Evolutionary conservation across 169 alveolate species (phyloP).

Genomic region (Plasmodium blacklocki): DNA sequence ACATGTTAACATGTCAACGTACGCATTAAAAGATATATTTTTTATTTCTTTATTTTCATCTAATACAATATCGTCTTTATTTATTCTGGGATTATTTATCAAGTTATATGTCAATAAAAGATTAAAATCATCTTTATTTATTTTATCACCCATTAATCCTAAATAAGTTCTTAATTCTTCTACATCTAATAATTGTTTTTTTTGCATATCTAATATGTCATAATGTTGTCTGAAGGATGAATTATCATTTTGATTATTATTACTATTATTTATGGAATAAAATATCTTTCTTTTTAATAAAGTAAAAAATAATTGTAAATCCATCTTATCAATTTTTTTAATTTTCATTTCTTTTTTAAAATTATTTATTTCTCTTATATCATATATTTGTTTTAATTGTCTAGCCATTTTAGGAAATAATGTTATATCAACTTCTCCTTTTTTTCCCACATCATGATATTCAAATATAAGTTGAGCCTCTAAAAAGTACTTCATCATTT

Average conservation of each 20-base stretch:
- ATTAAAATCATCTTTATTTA: slow-evolving; percentile 44
- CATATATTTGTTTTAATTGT: slow-evolving; percentile 56
- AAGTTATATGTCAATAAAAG: slow-evolving; percentile 12
- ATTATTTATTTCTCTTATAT: slow-evolving; percentile 11
- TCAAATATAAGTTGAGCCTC: slow-evolving; percentile 46
- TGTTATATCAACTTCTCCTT: slow-evolving; percentile 33
- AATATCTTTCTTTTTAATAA: slow-evolving; percentile 46
- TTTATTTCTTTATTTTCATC: slow-evolving; percentile 7
- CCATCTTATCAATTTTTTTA: slow-evolving; percentile 42
- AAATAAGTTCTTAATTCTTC: slow-evolving; percentile 19
- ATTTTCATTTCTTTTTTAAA: slow-evolving; percentile 60
- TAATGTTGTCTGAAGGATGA: slow-evolving; percentile 24
- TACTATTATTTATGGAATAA: not conserved
- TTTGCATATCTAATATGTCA: slow-evolving; percentile 43
- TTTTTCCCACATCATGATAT: slow-evolving; percentile 20
- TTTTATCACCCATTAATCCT: slow-evolving; percentile 40
- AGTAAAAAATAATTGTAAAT: slow-evolving; percentile 47
- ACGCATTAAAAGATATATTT: slow-evolving; percentile 8
- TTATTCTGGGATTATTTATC: not conserved
- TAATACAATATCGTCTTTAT: not conserved
- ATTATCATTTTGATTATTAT: slow-evolving; percentile 2
- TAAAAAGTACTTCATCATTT: slow-evolving; percentile 40
- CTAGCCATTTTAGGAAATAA: slow-evolving; percentile 66
- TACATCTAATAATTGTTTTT: slow-evolving; percentile 19
- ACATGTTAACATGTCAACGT: slow-evolving; percentile 38